Base-by-base conservation (phyloP, 1,139 yeast species). In the Scheffersomyces cryptocercus region DNA sequence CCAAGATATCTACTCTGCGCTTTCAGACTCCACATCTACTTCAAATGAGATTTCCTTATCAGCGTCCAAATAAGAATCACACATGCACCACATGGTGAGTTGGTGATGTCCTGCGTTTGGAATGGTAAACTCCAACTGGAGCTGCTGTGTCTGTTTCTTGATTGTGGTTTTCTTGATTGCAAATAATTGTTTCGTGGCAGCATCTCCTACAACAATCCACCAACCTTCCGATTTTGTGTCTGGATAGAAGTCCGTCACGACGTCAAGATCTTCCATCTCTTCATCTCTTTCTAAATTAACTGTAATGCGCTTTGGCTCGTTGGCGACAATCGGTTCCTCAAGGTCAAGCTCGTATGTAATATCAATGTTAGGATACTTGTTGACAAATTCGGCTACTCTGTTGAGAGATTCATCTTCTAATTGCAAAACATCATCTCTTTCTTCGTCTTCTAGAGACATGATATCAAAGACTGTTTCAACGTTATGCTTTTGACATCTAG, bases 41-140 rank as follows among this genome's bases (percentile, higher is more conserved):
- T 72, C 76, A 42, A 88, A 69, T 28, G 64, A 62, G 20, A 82
- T 75, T 65, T 91, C 97, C 60, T 88, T 88, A 60, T 93, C 99
- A 2, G 90, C 95, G 59, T 90, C 98, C 28, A 88, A 56, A 58
- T 91, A 93, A 0, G 96, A 85, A 58, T 91, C 98, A 65, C 97
- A 87, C 64, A 91, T 79, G 57, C 93, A 84, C 96, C 96, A 91
- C 2, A 89, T 67, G 0, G 84, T 79, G 34, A 90, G 65, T 10
- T 74, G 62, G 45, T 83, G 85, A 6, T 67, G 62, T 0, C 97
- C 97, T 3, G 76, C 62, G 3, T 66, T 72, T 0, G 90, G 84
- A 14, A 88, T 61, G 0, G 81, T 70, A 50, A 88, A 79, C 26
- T 77, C 79, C 41, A 93, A 55, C 8, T 67, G 69, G 14, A 85